Evolutionary conservation across 2,329 filamentous ascomycete species (phyloP).

Genomic region (Penicillium capsulatum): DNA sequence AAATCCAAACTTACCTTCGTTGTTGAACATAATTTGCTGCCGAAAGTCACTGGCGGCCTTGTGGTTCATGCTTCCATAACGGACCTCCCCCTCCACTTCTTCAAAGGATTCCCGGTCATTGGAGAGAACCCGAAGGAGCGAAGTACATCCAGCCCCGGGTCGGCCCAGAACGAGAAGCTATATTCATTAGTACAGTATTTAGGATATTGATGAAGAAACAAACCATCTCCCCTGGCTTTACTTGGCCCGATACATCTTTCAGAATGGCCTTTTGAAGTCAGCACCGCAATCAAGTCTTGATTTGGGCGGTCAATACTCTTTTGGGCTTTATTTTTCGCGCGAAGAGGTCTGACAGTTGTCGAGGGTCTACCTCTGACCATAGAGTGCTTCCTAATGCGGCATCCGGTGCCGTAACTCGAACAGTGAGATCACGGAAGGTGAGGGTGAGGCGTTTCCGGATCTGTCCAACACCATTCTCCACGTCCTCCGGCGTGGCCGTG

Average conservation of each 20-base stretch:
- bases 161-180: constrained; percentile 62
- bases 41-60: constrained; percentile 42
- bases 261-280: constrained; percentile 40
- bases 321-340: too few relatives aligned
- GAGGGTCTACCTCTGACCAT: constrained; percentile 31
- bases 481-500: constrained; percentile 22
- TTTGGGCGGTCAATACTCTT: too few relatives aligned
- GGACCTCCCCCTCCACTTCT: constrained; percentile 51
- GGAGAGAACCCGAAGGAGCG: constrained; percentile 63
- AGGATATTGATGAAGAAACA: too few relatives aligned
- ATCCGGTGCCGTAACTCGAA: constrained; percentile 35
- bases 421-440: constrained; percentile 35
- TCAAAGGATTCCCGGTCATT: constrained; percentile 60
- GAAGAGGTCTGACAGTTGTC: constrained; percentile 24
- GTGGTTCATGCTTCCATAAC: constrained; percentile 52
- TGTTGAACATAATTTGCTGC: constrained; percentile 61
- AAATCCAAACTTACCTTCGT: constrained; percentile 47
- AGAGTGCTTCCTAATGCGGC: constrained; percentile 35
- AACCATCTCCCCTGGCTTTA: constrained; percentile 45
- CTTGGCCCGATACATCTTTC: constrained; percentile 38
- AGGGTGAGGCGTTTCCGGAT: constrained; percentile 34
- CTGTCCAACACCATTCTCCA: constrained; percentile 21
- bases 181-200: constrained; percentile 8
- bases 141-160: constrained; percentile 66
- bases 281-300: too few relatives aligned